Base-by-base conservation (phyloP, 306 rosid genomes). In the Malus domestica region DNA sequence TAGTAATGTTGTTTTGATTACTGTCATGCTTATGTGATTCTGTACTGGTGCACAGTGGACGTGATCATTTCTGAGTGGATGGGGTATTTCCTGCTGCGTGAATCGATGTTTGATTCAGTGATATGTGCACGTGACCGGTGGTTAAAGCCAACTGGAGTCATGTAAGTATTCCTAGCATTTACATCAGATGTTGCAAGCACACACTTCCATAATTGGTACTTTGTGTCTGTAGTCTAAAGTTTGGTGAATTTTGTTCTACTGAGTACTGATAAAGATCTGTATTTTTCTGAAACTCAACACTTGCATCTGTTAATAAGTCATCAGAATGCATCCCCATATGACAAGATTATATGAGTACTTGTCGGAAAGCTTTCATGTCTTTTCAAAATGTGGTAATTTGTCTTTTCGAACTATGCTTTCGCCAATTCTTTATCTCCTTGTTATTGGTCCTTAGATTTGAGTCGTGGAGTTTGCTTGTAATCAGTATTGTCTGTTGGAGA, bases 11-110 rank as follows among this genome's bases (percentile, higher is more conserved):
- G n/a, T 75, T 70, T 78, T 18, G 12, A 12, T 62, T 61, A 5
- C 54, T 75, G 27, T 46, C 32, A 57, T 46, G 46, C 42, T 61
- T 67, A 16, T 22, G 57, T 68, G 32, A 64, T 13, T 46, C 63
- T 76, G 61, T 52, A 46, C 33, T 70, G 82, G 10, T 60, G 67
- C 29, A 13, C 89, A 92, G 99, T 95, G 75, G 99, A 95, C 70
- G 99, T 95, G 70, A 95, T 95, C 22, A 92, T 95, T 78, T 95
- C 99, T 4, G 98, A 95, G 88, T 95, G 99, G 99, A 95, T 95
- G 99, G 99, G 99, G 67, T 95, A 95, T 82, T 95, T 95, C 83
- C 98, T 95, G 73, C 86, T 95, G 76, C 96, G 99, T 25, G 99
- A 95, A 73, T 95, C 99, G 27, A 95, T 95, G 99, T 92, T 95